Evolutionary conservation across 176 grass and related monocot genomes (phyloP).

Genomic region (Panicum miliaceum): DNA sequence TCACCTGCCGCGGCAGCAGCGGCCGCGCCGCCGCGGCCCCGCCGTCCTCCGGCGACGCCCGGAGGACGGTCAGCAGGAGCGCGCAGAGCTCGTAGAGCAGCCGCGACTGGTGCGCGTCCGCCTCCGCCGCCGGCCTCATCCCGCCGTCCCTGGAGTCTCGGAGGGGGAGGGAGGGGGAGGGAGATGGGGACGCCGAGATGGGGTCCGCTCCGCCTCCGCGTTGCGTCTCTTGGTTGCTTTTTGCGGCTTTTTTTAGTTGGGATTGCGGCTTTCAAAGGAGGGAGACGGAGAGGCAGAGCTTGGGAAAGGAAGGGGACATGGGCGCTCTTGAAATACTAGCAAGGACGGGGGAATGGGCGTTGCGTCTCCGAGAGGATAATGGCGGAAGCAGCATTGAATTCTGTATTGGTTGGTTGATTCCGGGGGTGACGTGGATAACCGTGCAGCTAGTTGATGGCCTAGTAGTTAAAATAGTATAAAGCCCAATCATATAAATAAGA

Average conservation of each 20-base stretch:
- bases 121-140: constrained; percentile 50
- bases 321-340: constrained; percentile 35
- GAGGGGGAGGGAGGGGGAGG: not conserved
- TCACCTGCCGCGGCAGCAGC: constrained; percentile 46
- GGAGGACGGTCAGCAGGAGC: constrained; percentile 58
- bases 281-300: not conserved
- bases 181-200: not conserved
- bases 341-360: not conserved
- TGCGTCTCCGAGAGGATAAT: constrained; percentile 34
- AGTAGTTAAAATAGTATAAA: not conserved
- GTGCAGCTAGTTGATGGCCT: not conserved
- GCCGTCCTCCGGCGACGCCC: constrained; percentile 19
- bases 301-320: not conserved
- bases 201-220: not conserved
- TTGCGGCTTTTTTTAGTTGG: constrained; percentile 4
- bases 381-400: not conserved
- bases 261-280: not conserved
- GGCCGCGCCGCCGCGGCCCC: not conserved
- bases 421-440: constrained; percentile 14
- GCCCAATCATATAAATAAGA: too few species aligned
- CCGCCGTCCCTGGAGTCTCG: not conserved
- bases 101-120: constrained; percentile 58
- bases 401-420: not conserved
- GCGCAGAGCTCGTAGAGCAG: constrained; percentile 76
- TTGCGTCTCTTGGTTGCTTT: not conserved